Evolutionary conservation across 345 rosid genomes (phyloP).

Genomic region (Rubroshorea leprosula): DNA sequence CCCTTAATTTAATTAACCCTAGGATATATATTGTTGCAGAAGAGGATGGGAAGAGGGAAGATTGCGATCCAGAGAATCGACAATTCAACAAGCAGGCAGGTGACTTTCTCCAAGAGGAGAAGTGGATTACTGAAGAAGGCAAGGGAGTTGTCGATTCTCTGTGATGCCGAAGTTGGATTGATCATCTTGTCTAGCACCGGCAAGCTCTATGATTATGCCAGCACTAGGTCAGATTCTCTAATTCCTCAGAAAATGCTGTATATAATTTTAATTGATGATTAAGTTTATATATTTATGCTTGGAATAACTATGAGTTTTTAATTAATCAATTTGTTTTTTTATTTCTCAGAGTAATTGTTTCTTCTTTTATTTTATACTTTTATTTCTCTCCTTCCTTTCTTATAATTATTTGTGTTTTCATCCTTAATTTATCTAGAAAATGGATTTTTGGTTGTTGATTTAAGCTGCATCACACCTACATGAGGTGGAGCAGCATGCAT

Average conservation of each 20-base stretch:
- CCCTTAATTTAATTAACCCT: not conserved
- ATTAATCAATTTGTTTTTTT: no score
- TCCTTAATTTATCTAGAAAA: no score
- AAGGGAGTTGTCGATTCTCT: slow-evolving; percentile 1
- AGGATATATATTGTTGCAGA: not conserved
- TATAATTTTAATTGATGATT: not conserved
- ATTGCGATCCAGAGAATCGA: slow-evolving; percentile 50
- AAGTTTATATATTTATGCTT: not conserved
- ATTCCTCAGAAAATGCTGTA: not conserved
- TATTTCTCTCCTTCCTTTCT: no score
- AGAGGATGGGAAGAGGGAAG: slow-evolving; percentile 61
- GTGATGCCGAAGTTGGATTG: slow-evolving; percentile 5
- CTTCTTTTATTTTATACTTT: no score
- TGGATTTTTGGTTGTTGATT: no score
- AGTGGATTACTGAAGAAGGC: slow-evolving; percentile 42
- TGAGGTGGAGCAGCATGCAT: no score
- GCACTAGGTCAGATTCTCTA: not conserved
- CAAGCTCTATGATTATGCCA: slow-evolving; percentile 2
- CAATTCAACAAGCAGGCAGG: slow-evolving; percentile 52
- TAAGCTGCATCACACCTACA: no score
- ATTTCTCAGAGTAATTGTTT: no score
- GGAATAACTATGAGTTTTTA: not conserved
- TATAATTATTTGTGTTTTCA: no score
- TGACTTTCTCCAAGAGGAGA: slow-evolving; percentile 73
- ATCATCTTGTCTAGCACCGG: slow-evolving; percentile 9